These are phyloP conservation scores for Tylopilus cervinicoccineus DNA, from an alignment of 768 basidiomycete species.

Conservation along the genomic window DNA sequence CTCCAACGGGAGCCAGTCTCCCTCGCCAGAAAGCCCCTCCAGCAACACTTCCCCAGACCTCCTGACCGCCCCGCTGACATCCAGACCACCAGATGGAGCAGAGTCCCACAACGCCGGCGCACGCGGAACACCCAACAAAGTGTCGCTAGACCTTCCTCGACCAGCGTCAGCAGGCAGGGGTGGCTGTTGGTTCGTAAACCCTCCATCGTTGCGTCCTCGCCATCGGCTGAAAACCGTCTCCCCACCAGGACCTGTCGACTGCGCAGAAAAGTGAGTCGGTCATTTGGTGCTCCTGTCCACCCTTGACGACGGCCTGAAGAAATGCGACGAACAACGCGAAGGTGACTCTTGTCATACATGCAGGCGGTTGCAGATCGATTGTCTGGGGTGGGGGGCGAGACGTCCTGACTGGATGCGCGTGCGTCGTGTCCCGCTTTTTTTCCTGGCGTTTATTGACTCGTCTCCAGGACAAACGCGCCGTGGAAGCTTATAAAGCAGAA, in stretches of 20 bases:
- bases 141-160: constrained; percentile 49
- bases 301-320: constrained; percentile 40
- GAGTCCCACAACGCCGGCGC: constrained; percentile 20
- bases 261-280: constrained; percentile 64
- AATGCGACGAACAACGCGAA: constrained; percentile 85
- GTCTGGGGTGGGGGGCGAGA: constrained; percentile 80
- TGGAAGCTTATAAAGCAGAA: constrained; percentile 77
- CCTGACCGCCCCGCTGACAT: constrained; percentile 32
- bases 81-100: constrained; percentile 34
- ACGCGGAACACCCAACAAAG: constrained; percentile 44
- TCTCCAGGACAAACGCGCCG: constrained; percentile 72
- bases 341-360: constrained; percentile 81
- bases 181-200: constrained; percentile 67
- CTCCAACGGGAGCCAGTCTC: constrained; percentile 48
- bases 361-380: constrained; percentile 73
- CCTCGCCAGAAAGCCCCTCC: constrained; percentile 41
- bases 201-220: background rate
- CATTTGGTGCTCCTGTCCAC: background rate
- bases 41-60: constrained; percentile 46
- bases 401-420: constrained; percentile 92
- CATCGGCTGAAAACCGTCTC: constrained; percentile 6
- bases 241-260: constrained; percentile 72
- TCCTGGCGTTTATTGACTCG: constrained; percentile 14
- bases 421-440: constrained; percentile 23
- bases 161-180: constrained; percentile 59